Percentiles rank a stretch among this genome's conserved stretches.
Conservation (phyloP, 345 rosid genomes). For the Dipteronia sinensis region DNA sequence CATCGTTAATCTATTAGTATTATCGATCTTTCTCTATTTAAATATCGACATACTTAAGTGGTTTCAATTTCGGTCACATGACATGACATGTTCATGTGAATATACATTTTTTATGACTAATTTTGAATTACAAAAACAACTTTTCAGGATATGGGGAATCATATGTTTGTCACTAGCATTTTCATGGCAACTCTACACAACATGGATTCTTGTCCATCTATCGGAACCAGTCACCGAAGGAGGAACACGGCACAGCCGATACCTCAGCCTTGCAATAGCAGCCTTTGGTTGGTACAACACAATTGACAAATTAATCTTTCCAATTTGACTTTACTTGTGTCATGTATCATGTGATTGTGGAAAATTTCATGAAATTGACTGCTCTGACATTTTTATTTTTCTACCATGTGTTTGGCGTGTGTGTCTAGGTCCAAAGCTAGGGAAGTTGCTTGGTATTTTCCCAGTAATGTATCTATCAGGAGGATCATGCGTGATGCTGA, state of each 20-base stretch:
- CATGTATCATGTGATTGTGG: neutral
- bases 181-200: conserved; percentile 50
- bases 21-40: neutral
- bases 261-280: conserved; percentile 45
- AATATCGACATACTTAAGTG: neutral
- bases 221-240: conserved; percentile 36
- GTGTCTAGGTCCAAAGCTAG: conserved; percentile 45
- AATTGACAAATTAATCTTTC: no score
- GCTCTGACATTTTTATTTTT: neutral
- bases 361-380: neutral
- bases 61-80: neutral
- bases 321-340: neutral
- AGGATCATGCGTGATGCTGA: conserved; percentile 48
- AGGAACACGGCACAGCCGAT: conserved; percentile 46
- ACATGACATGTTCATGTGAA: no score
- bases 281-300: conserved; percentile 46
- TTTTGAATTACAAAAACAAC: neutral
- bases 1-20: no score
- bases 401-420: no score
- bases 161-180: conserved; percentile 33
- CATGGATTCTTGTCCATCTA: conserved; percentile 49
- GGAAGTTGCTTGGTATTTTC: conserved; percentile 48
- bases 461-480: conserved; percentile 70
- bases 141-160: conserved; percentile 50
- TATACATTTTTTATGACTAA: no score